Evolutionary conservation across 177 flowering plant genomes (phyloP), one percentile per base, ranked within the genome.

Genomic region (Vitis hybrid): DNA sequence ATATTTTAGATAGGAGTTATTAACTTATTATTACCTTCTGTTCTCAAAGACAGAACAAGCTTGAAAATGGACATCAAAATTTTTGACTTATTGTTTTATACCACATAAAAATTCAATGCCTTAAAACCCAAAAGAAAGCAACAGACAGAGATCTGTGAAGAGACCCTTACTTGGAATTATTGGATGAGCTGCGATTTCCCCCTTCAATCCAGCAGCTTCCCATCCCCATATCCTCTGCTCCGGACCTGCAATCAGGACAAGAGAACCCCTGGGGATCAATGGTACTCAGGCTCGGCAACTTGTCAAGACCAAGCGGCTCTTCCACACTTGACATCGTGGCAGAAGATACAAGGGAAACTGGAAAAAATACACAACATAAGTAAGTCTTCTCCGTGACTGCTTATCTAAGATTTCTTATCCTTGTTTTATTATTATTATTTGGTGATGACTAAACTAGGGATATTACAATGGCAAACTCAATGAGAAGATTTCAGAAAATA

Each of bases 301-400:
- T 91, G 76, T 92, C 95, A 68, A 92, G 75, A 74, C 90, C 85
- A 70, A 92, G 84, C 2, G 97, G 92, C 78, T 94, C 90, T 81
- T 91, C 91, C 87, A 94, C 83, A 72, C 98, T 94, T 30, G 99
- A 94, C 99, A 94, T 94, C 49, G 77, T 78, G 65, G 78, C 70
- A 60, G 64, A 50, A 67, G 76, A 75, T 23, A 70, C 9, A 78
- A 66, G 62, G 30, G 66, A 59, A 80, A 67, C 82, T 82, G 82
- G 58, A 75, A 73, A 26, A 59, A 67, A 71, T 18, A 65, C 23
- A 73, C 32, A 57, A 40, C 63, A 83, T 58, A 74, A 70, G 70
- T 81, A 60, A 80, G 66, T 73, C 51, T 23, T 72, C 72, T 62
- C 75, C 67, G 19, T 17, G 63, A 60, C 62, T 66, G 62, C 68